These are phyloP conservation scores for Leccinum obscurum DNA, from an alignment of 768 basidiomycete species.

Conservation along the genomic window DNA sequence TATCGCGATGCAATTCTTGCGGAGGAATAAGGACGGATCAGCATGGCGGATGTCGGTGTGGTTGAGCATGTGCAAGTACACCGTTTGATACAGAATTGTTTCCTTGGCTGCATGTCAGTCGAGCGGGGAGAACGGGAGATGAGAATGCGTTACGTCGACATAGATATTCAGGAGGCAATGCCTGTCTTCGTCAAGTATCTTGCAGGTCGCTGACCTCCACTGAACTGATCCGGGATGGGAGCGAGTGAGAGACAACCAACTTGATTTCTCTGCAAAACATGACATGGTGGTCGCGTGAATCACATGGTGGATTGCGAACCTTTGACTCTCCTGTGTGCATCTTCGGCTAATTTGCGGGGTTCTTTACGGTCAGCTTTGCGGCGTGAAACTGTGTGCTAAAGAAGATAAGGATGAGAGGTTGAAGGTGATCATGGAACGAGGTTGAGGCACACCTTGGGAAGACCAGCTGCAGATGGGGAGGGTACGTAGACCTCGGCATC, in stretches of 20 bases:
- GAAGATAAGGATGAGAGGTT: constrained; percentile 11
- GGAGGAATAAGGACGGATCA: constrained; percentile 74
- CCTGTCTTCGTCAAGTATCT: constrained; percentile 64
- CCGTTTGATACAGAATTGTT: constrained; percentile 68
- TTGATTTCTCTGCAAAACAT: constrained; percentile 58
- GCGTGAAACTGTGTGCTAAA: constrained; percentile 46
- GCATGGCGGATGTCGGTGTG: constrained; percentile 80
- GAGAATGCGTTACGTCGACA: constrained; percentile 55
- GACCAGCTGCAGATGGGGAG: constrained; percentile 44
- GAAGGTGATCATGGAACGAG: background rate
- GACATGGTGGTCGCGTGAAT: constrained; percentile 1
- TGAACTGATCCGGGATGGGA: constrained; percentile 52
- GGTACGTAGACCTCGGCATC: constrained; percentile 65
- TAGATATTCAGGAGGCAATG: constrained; percentile 72
- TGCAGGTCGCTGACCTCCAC: constrained; percentile 76
- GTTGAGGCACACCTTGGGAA: constrained; percentile 54
- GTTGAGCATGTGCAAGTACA: constrained; percentile 69
- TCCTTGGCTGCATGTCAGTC: constrained; percentile 46
- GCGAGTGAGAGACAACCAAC: constrained; percentile 64
- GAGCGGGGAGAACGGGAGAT: background rate
- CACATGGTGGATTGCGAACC: constrained; percentile 39
- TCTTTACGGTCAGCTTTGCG: constrained; percentile 59
- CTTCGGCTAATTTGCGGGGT: constrained; percentile 39
- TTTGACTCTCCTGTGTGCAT: constrained; percentile 55
- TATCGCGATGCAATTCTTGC: constrained; percentile 74